Evolutionary conservation across 139 green algal genomes (phyloP).

Genomic region (Trebouxia sp.): DNA sequence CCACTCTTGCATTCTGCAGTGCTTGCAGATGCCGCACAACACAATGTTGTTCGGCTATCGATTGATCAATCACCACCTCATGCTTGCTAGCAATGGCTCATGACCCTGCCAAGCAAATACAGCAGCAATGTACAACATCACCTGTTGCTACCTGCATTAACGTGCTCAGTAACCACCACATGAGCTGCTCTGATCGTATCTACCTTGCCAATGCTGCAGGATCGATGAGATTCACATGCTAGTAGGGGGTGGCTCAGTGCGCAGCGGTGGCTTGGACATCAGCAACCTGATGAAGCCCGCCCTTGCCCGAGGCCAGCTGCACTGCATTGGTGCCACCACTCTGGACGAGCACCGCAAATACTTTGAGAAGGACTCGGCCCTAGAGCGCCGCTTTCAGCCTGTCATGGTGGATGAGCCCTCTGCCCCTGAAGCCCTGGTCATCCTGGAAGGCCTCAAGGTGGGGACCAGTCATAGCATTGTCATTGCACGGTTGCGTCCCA

Average conservation of each 20-base stretch:
- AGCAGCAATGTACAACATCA: too few species aligned
- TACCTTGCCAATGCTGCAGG: neutral
- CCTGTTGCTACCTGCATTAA: too few species aligned
- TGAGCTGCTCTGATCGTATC: too few species aligned
- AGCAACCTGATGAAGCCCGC: constrained; percentile 95
- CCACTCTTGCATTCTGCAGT: too few species aligned
- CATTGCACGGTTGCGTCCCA: constrained; percentile 46
- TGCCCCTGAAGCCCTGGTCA: constrained; percentile 66
- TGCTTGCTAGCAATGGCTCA: too few species aligned
- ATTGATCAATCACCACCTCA: too few species aligned
- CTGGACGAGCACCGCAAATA: constrained; percentile 86
- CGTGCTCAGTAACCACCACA: too few species aligned
- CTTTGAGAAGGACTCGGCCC: constrained; percentile 94
- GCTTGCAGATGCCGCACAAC: too few species aligned
- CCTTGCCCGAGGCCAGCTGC: constrained; percentile 76
- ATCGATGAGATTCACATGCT: constrained; percentile 95
- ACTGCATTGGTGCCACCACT: constrained; percentile 89
- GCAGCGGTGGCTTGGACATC: constrained; percentile 90
- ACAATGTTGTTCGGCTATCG: too few species aligned
- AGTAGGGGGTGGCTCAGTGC: constrained; percentile 79
- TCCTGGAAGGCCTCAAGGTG: constrained; percentile 73
- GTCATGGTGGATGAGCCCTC: constrained; percentile 84
- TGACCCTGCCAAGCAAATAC: too few species aligned
- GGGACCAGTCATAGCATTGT: constrained; percentile 69
- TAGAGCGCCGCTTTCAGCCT: constrained; percentile 96